Conservation (phyloP, 1,284 basidiomycete genomes). For the Boletellus deceptivus region DNA sequence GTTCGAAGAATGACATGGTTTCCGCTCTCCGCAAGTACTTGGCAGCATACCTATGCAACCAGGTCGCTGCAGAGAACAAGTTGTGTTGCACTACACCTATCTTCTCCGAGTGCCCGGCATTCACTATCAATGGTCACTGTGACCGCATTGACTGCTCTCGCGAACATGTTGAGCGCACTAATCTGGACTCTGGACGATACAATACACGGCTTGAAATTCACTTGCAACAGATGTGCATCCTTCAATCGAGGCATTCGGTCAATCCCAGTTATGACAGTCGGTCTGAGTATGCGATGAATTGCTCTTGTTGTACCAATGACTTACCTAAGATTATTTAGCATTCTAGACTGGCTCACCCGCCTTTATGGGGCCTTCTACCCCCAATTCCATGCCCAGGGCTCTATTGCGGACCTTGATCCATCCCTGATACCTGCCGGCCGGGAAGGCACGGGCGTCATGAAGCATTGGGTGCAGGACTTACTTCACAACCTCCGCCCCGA, state of each 20-base stretch:
- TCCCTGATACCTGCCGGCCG: conserved; percentile 37
- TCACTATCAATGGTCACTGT: conserved; percentile 36
- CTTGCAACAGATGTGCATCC: conserved; percentile 48
- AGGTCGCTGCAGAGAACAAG: conserved; percentile 37
- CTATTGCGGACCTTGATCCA: conserved; percentile 27
- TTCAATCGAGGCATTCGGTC: conserved; percentile 32
- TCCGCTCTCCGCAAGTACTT: conserved; percentile 24
- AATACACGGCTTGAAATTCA: conserved; percentile 42
- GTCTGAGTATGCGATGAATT: conserved; percentile 18
- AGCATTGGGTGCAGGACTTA: conserved; percentile 40
- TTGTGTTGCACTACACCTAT: conserved; percentile 31
- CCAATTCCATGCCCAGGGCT: conserved; percentile 23
- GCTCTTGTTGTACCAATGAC: not conserved
- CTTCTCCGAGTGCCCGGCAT: conserved; percentile 42
- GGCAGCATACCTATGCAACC: conserved; percentile 25
- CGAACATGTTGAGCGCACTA: conserved; percentile 33
- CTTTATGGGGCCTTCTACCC: conserved; percentile 43
- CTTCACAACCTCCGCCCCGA: conserved; percentile 28
- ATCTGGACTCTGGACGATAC: conserved; percentile 35
- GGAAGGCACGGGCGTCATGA: conserved; percentile 36
- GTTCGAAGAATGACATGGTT: conserved; percentile 7
- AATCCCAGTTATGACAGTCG: conserved; percentile 10
- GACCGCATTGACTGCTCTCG: conserved; percentile 36
- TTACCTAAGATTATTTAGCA: not conserved
- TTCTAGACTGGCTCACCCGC: conserved; percentile 35